Evolutionary conservation across 2,329 filamentous ascomycete species (phyloP).

Genomic region (Anthostomella pinea): DNA sequence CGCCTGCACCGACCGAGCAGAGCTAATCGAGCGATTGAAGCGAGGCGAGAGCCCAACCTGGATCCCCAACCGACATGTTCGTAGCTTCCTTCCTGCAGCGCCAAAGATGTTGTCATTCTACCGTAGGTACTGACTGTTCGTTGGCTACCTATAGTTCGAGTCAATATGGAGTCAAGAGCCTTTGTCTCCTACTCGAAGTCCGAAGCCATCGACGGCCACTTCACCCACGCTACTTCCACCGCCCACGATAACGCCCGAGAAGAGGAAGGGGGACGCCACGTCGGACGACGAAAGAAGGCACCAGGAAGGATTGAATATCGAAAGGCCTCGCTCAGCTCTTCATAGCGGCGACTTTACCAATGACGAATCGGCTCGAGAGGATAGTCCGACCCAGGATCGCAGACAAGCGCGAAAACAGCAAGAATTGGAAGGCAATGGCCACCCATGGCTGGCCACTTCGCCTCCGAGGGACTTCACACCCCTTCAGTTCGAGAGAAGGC

Average conservation of each 20-base stretch:
- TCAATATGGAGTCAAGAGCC: slow-evolving; percentile 36
- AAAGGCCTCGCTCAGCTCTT: slow-evolving; percentile 75
- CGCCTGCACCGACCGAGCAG: slow-evolving; percentile 62
- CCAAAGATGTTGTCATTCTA: neutral
- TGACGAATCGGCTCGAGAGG: slow-evolving; percentile 30
- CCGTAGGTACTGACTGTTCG: slow-evolving; percentile 11
- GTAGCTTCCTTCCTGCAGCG: slow-evolving; percentile 20
- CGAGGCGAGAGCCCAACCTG: slow-evolving; percentile 72
- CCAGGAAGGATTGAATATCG: slow-evolving; percentile 62
- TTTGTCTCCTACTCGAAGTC: slow-evolving; percentile 36
- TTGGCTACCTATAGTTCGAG: slow-evolving; percentile 30
- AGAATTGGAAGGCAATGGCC: slow-evolving; percentile 7
- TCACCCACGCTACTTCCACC: slow-evolving; percentile 44
- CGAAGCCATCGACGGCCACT: slow-evolving; percentile 33
- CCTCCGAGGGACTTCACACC: slow-evolving; percentile 51
- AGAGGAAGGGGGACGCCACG: slow-evolving; percentile 34
- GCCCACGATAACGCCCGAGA: slow-evolving; percentile 48
- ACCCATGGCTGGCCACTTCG: slow-evolving; percentile 53
- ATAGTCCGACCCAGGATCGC: slow-evolving; percentile 20
- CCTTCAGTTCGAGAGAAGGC: slow-evolving; percentile 41
- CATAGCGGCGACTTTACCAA: slow-evolving; percentile 66
- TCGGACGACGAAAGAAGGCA: slow-evolving; percentile 41
- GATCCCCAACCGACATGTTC: slow-evolving; percentile 63
- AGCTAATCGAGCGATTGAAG: slow-evolving; percentile 83
- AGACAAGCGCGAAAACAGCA: slow-evolving; percentile 18